Base-by-base conservation (phyloP, 2,329 filamentous ascomycete species). In the Neofusicoccum parvum region DNA sequence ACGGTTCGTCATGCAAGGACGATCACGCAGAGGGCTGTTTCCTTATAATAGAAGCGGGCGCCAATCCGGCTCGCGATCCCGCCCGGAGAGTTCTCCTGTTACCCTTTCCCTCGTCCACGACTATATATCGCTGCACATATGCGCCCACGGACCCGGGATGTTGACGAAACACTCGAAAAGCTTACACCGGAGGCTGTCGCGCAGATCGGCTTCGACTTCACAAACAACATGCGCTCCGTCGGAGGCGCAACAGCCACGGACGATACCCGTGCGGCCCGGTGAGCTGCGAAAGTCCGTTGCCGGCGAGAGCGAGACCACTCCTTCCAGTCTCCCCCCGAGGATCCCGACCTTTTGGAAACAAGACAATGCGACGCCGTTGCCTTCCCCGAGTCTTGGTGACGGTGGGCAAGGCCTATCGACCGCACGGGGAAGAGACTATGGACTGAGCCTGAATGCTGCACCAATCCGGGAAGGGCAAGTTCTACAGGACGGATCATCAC, bases 61-160 rank as follows among this genome's bases (percentile, higher is more conserved):
- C 53, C 53, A 56, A 43, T 43, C 37, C 50, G 50, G 50, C 50
- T 54, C 34, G 53, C 20, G 36, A 23, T 56, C 10, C 53, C 53
- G 53, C 5, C 20, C 20, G 53, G 37, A 56, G 36, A 11, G 5
- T 20, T 27, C 53, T 43, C 37, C 37, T 56, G 14, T 5, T 12
- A 36, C 1, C 23, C 23, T 34, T 56, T 39, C 39, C 12, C 34
- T 32, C 17, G 6, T 11, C 53, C 14, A 27, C 20, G 17, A 32
- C 17, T 23, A 41, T 41, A 14, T 10, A 12, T 17, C 34, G 39
- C 36, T 9, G 14, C 20, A 15, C 37, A 56, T 56, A 36, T 49
- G 46, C 50, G 17, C 10, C 39, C 17, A 3, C 14, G 10, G 17
- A 23, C 50, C n/a, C 9, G 50, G 39, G 34, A 54, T 54, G 50